Percentiles rank a stretch among this genome's conserved stretches.
Evolutionary conservation across 352 stramenopile genomes (phyloP).

Genomic region (Phytophthora constricta): DNA sequence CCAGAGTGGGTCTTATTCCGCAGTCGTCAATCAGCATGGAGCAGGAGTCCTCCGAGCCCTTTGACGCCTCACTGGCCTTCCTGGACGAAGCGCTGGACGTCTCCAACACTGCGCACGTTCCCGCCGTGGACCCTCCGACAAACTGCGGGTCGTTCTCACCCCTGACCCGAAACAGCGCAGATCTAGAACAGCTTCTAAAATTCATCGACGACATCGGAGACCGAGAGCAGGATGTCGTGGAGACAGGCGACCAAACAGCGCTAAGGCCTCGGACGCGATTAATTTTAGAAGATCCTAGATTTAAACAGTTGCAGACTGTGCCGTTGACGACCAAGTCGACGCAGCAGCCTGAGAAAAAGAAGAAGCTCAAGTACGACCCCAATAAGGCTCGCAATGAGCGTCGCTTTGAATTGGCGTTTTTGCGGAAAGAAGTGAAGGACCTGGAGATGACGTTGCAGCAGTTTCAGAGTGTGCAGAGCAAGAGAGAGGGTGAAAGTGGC

Average conservation of each 20-base stretch:
- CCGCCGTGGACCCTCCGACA: not conserved
- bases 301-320: too few relatives aligned
- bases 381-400: constrained; percentile 37
- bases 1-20: too few relatives aligned
- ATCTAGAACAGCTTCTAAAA: not conserved
- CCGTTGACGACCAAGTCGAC: constrained; percentile 1
- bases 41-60: constrained; percentile 20
- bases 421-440: constrained; percentile 17
- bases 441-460: constrained; percentile 23
- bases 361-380: constrained; percentile 31
- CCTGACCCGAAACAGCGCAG: not conserved
- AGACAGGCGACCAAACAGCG: too few relatives aligned
- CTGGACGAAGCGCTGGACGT: constrained; percentile 25
- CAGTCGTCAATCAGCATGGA: constrained; percentile 14
- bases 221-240: not conserved
- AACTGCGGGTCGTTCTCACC: not conserved
- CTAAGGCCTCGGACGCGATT: too few relatives aligned
- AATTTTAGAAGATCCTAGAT: too few relatives aligned
- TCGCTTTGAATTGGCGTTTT: constrained; percentile 10
- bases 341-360: constrained; percentile 7
- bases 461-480: too few relatives aligned
- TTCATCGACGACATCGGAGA: not conserved
- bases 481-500: not conserved
- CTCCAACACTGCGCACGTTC: not conserved
- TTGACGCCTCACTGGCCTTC: constrained; percentile 33